Evolutionary conservation across 257 asterid genomes (phyloP), one percentile per base, ranked within the genome.

Genomic region (Ophiorrhiza pumila): DNA sequence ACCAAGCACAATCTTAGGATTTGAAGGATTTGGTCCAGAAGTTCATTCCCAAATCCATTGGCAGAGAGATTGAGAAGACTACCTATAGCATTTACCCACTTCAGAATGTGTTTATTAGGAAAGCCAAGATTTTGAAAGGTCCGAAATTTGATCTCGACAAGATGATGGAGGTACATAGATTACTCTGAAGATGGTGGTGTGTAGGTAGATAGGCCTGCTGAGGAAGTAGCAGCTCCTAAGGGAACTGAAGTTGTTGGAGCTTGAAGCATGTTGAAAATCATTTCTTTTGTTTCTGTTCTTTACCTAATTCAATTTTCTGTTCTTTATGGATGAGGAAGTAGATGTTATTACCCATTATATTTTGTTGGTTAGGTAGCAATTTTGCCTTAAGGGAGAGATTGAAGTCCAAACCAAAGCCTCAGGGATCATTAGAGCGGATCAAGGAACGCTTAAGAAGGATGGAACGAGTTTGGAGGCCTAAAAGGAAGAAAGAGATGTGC

Each of bases 141-240:
- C 97, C 97, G 37, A 92, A 90, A 67, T 92, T 90, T 46, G 96
- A 92, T 83, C 88, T 92, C 34, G 87, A 90, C 52, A 88, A 79
- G 80, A 75, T 92, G 84, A 92, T 90, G 97, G 96, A 90, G 93
- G 96, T 90, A 43, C 96, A 88, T 43, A 96, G 93, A 90, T 57
- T 85, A 83, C 53, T 74, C 79, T 4, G 95, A 90, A 75, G 95
- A 90, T 73, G 71, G 88, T 27, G 96, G 96, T 11, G 68, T 68
- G 68, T 84, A 87, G 85, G 17, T 90, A 58, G 96, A 91, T 2
- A 86, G 97, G 82, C 86, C 91, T 0, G 84, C 85, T 15, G 97
- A 90, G 31, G 96, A 90, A 76, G 61, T 91, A n/a, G n/a, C n/a
- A 15, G 70, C 43, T 9, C 79, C 91, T 1, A 93, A 91, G 79